These are phyloP conservation scores for Lentinula detonsa DNA, from an alignment of 768 basidiomycete genomes.

Conservation along the genomic window DNA sequence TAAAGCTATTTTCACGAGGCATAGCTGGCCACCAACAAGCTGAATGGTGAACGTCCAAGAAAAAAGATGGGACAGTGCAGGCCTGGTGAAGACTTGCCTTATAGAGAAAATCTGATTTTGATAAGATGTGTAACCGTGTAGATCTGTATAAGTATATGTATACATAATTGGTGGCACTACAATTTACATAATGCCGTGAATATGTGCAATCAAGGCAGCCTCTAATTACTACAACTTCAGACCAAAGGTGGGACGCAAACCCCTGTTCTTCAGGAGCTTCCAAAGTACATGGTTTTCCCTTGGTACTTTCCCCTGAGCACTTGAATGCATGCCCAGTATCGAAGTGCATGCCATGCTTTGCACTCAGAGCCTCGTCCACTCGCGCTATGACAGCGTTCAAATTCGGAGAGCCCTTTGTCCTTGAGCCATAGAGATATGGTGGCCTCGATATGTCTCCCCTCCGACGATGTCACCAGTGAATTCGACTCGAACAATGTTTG, in stretches of 20 bases:
- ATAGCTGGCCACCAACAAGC: constrained; percentile 21
- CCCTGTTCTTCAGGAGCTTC: neutral
- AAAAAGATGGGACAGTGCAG: neutral
- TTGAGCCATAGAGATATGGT: neutral
- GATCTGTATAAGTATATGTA: too few species aligned
- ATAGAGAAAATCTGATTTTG: neutral
- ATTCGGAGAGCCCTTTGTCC: neutral
- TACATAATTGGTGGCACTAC: too few species aligned
- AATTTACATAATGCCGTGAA: too few species aligned
- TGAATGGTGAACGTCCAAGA: neutral
- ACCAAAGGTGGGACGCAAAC: neutral
- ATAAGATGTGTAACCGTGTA: too few species aligned
- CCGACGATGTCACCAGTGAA: neutral
- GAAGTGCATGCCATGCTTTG: too few species aligned
- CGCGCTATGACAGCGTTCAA: neutral
- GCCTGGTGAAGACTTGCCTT: neutral
- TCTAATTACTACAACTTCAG: too few species aligned
- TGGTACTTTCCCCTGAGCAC: neutral
- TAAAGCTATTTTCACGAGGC: constrained; percentile 65
- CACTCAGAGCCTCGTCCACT: too few species aligned
- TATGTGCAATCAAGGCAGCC: too few species aligned
- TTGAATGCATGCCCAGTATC: too few species aligned
- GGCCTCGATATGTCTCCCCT: neutral
- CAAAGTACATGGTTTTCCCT: neutral
- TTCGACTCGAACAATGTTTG: neutral